Base-by-base conservation (phyloP, 2,329 filamentous ascomycete genomes). In the Venturia aucupariae region DNA sequence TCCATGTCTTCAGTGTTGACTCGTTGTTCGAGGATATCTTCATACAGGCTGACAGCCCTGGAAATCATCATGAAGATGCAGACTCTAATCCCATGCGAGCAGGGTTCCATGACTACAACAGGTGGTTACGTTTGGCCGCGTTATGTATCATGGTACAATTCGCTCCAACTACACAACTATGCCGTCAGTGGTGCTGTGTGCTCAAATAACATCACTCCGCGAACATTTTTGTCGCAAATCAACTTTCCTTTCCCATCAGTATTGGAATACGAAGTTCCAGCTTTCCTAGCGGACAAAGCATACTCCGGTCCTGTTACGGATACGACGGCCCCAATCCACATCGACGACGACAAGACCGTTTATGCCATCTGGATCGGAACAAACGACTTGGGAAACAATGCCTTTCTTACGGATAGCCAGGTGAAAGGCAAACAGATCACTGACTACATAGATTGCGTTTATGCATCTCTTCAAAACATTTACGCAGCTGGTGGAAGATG, bases 341-440 rank as follows among this genome's bases (percentile, higher is more conserved):
- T 65, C 46, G 13, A 41, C 22, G 69, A 80, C 1, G 75, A 82
- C 38, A 85, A 86, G 67, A 90, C 88, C 0, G 85, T 90, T 2
- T 92, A 91, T 70, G 81, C 85, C 0, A 82, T 92, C 61, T 92
- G 88, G 88, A 91, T 92, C 69, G 90, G 90, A 3, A 92, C 89
- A 30, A 93, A 93, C 71, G 90, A 94, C 70, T 77, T 93, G 11
- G 89, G 89, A 27, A 80, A 78, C 65, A 75, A 80, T 62, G 87
- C 82, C 10, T 88, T 92, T 71, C 73, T 92, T 39, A 84, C 81
- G 4, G 87, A 90, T 71, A 80, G 79, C 30, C 86, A 90, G 71
- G 74, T 81, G 4, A 69, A 76, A 0, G 82, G 81, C 15, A 85
- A 84, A 30, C 86, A 83, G 1, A 80, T 92, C 6, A 77, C 80